phyloP scores from a whole-genome alignment of 164 flowering plant genomes.

The Brasenia schreberi region DNA sequence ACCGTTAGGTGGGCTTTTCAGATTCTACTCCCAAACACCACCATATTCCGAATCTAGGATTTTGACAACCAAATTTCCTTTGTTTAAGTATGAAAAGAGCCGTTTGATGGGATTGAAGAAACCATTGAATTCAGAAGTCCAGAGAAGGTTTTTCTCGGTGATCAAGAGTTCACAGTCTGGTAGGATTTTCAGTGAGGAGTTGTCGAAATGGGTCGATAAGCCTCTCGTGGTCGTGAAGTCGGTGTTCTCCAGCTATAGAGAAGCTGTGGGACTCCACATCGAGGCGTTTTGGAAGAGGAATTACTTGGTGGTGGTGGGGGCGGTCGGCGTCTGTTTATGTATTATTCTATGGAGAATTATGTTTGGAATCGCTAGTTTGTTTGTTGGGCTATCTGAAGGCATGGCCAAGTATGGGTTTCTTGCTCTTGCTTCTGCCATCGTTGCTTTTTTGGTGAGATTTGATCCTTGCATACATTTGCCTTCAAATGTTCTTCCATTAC shows the following conservation, averaged over 20 bases:
- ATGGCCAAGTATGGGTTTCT: constrained; percentile 97
- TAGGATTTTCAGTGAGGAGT: constrained; percentile 14
- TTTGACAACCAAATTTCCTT: no score
- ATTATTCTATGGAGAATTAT: constrained; percentile 65
- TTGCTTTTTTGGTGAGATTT: constrained; percentile 69
- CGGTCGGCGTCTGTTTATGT: constrained; percentile 46
- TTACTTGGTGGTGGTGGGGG: constrained; percentile 47
- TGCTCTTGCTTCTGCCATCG: constrained; percentile 77
- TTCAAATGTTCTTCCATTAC: no score
- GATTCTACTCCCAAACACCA: background rate
- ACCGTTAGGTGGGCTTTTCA: background rate
- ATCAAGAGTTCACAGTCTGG: constrained; percentile 6
- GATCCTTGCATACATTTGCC: background rate
- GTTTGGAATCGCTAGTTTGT: constrained; percentile 78
- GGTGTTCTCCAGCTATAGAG: constrained; percentile 39
- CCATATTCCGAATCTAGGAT: background rate
- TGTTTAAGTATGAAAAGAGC: background rate
- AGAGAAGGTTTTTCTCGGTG: constrained; percentile 21
- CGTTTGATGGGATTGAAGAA: background rate
- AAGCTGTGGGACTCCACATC: constrained; percentile 62
- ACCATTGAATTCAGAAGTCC: background rate
- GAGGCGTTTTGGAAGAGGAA: constrained; percentile 85
- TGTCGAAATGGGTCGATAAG: constrained; percentile 30
- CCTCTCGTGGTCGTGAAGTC: constrained; percentile 28
- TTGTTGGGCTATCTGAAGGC: constrained; percentile 85